Percentiles rank a stretch among this genome's conserved stretches.
These are phyloP conservation scores for Aspergillus candidus DNA, from an alignment of 2,329 filamentous ascomycete genomes.

Conservation along the genomic window DNA sequence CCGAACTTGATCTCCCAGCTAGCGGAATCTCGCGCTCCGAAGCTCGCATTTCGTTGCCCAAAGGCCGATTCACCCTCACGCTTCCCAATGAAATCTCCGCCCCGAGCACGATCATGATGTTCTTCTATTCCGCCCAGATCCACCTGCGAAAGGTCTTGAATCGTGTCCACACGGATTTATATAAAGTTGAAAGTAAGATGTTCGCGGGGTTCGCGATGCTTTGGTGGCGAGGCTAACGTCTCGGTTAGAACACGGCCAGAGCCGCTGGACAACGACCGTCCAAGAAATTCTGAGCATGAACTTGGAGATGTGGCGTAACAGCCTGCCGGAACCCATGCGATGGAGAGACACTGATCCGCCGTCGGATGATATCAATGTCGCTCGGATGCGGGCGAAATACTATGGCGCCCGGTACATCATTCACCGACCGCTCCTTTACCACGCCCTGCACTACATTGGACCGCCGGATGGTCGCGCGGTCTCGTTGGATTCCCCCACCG, in stretches of 20 bases:
- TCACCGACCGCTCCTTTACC: conserved; percentile 68
- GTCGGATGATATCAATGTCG: conserved; percentile 68
- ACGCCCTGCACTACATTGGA: conserved; percentile 49
- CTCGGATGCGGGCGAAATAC: conserved; percentile 85
- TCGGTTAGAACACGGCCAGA: conserved; percentile 25
- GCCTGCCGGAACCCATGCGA: conserved; percentile 47
- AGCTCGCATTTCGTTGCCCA: conserved; percentile 37
- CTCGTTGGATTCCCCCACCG: conserved; percentile 28
- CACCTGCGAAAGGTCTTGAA: conserved; percentile 54
- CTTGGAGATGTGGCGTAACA: conserved; percentile 50
- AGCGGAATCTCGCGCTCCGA: conserved; percentile 56
- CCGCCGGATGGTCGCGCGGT: conserved; percentile 33
- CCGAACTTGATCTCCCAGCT: conserved; percentile 65
- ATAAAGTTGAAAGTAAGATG: conserved; percentile 37
- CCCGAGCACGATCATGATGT: conserved; percentile 42
- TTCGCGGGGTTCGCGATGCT: background rate
- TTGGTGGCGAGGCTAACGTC: conserved; percentile 1
- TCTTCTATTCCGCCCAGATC: conserved; percentile 58
- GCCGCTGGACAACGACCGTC: conserved; percentile 33
- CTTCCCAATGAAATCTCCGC: conserved; percentile 28
- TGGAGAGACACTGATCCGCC: conserved; percentile 66
- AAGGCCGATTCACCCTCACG: conserved; percentile 29
- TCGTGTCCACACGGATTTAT: conserved; percentile 50
- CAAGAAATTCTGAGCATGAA: conserved; percentile 42
- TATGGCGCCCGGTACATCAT: conserved; percentile 90